Evolutionary conservation across 345 rosid genomes (phyloP).

Genomic region (Toxicodendron radicans): DNA sequence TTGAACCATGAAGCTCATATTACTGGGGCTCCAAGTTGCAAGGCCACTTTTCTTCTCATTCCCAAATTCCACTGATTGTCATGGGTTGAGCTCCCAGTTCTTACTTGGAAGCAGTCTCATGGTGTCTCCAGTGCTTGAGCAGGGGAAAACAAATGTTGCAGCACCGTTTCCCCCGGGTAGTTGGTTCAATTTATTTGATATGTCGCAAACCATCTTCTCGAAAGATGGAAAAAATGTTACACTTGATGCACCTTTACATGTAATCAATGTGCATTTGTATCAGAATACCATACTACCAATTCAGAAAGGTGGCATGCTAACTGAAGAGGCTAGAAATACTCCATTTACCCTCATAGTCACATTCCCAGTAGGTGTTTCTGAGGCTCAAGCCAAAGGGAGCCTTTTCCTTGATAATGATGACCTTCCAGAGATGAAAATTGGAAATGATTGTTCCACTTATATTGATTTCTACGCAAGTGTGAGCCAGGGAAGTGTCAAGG

Average conservation of each 20-base stretch:
- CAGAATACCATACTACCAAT: slow-evolving; percentile 83
- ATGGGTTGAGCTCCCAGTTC: slow-evolving; percentile 84
- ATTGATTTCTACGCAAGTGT: slow-evolving; percentile 62
- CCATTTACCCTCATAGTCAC: slow-evolving; percentile 73
- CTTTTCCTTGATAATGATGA: slow-evolving; percentile 83
- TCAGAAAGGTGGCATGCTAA: slow-evolving; percentile 85
- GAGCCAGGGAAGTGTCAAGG: slow-evolving; percentile 54
- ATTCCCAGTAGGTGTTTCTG: slow-evolving; percentile 64
- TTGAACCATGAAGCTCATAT: slow-evolving; percentile 19
- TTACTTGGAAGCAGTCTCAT: slow-evolving; percentile 81
- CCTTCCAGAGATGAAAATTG: slow-evolving; percentile 87
- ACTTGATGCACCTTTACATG: slow-evolving; percentile 78
- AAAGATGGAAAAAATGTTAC: slow-evolving; percentile 53
- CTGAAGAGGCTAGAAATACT: slow-evolving; percentile 78
- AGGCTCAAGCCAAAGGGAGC: slow-evolving; percentile 68
- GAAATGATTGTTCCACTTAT: slow-evolving; percentile 61
- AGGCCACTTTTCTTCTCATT: slow-evolving; percentile 26
- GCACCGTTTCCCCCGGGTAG: slow-evolving; percentile 90
- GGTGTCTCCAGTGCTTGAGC: slow-evolving; percentile 88
- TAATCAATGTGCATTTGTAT: slow-evolving; percentile 79
- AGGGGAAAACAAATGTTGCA: slow-evolving; percentile 62
- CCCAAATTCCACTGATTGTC: slow-evolving; percentile 47
- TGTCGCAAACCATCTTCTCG: slow-evolving; percentile 55
- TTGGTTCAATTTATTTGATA: slow-evolving; percentile 85
- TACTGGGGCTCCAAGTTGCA: slow-evolving; percentile 20